Base-by-base conservation (phyloP, 2,329 filamentous ascomycete genomes). In the Penicillium sp. region DNA sequence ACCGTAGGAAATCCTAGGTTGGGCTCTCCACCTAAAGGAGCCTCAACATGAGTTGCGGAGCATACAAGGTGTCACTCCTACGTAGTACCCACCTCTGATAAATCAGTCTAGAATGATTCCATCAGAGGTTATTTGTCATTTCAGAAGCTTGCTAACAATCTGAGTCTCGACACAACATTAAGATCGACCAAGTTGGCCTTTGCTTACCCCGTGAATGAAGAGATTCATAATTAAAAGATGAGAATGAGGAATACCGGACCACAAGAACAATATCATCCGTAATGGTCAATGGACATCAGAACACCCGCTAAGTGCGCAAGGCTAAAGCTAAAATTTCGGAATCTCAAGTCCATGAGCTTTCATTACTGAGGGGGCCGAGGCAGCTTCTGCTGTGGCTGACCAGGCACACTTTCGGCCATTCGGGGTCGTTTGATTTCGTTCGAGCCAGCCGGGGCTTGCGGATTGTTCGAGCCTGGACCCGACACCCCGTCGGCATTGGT, bases 401-500 rank as follows among this genome's bases (percentile, higher is more conserved):
- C 51, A 44, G 48, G 47, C 26, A 27, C 39, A 18, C 50, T 46
- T 25, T 58, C 60, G 12, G 59, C 55, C 35, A 64, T 50, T 44
- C 53, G 66, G 3, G 56, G 59, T 36, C 65, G 60, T 52, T 70
- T 70, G 3, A 61, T 60, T 39, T 69, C 66, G 43, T 57, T 62
- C 5, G 55, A 46, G 18, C 53, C 56, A 41, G 54, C 43, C 5
- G 41, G 45, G 28, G 67, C 61, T 46, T 61, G 52, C 51, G 53
- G 45, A 45, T 59, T 54, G 45, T 50, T 54, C 43, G 50, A 4
- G 18, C 40, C 53, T 28, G 52, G 48, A 11, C 55, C 54, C 28
- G 61, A 35, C 9, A 49, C 50, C 25, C 57, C 42, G 24, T 52
- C 53, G 29, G 61, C 63, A 54, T 75, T 75, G n/a, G 72, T 74